Base-by-base conservation (phyloP, 352 stramenopile species). In the Pythium plurisporium region DNA sequence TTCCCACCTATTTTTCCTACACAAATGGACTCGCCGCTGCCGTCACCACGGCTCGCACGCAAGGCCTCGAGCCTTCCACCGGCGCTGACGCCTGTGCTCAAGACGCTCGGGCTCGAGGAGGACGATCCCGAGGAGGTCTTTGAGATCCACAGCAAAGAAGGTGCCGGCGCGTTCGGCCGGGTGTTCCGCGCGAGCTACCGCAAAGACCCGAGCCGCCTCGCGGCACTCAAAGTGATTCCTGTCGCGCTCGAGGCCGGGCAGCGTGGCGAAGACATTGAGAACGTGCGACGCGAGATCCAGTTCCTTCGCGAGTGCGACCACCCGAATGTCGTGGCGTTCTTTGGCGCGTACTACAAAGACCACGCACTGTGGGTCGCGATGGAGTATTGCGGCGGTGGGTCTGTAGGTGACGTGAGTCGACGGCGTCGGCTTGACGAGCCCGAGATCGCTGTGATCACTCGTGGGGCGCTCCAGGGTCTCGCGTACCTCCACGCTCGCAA, bases 401-500 rank as follows among this genome's bases (percentile, higher is more conserved):
- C 81, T 4, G 76, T 94, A 6, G 80, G 77, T 45, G 86, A 95
- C 33, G 68, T 96, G 25, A 73, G 74, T 43, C 72, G 75, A 0
- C 44, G 75, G 20, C 70, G 78, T 0, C 26, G 53, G 0, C 50
- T 96, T 10, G 66, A 49, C 31, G 88, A 96, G 47, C 53, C 69
- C 15, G 76, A 96, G 65, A 84, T 95, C 49, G 76, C 77, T 0
- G 70, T 91, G 53, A 91, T 94, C 37, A 81, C 91, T 51, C 67
- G 85, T 10, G 89, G 81, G 29, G 81, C 83, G 19, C 74, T 97
- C 27, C 86, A 89, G 33, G 93, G 89, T 0, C 72, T 98, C 9
- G 52, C 64, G 36, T 98, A 95, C 70, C 68, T 98, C n/a, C 92
- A 98, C 63, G 70, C 71, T 26, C 91, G 82, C 15, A 76, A 94